Base-by-base conservation (phyloP, 1,284 basidiomycete species). In the Xanthoconium separans region DNA sequence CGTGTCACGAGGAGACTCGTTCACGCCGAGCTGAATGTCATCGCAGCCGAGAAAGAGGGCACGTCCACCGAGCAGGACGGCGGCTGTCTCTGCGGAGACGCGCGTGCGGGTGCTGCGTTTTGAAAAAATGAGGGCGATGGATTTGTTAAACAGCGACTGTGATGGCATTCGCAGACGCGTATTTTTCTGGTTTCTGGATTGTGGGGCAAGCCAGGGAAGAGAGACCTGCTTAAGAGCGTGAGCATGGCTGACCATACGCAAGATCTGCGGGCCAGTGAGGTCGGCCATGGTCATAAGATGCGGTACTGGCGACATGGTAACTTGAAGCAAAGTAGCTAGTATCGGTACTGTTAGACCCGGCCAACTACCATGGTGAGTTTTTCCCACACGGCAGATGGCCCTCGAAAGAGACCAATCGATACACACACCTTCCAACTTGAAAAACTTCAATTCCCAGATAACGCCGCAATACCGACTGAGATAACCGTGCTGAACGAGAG, bases 1-100 rank as follows among this genome's bases (percentile, higher is more conserved):
- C 0, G 91, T 87, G 75, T 99, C 97, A 47, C 89, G 79, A 18
- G 87, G 70, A 41, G 77, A 86, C 80, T 99, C 96, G 72, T 98
- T 99, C 33, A 98, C 95, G 50, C 96, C 96, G 31, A 99, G 78
- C 67, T 99, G 96, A 56, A 98, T 97, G 70, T 99, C 96, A 2
- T 89, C 85, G 41, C 77, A 77, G 3, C 95, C 93, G n/a, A 99
- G 77, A 74, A 98, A 99, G 62, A 98, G 79, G 0, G 95, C 85
- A n/a, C 88, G 85, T 4, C 95, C 96, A 27, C 94, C 95, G 0
- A 98, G 81, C 6, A 91, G 68, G 2, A 78, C 67, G 0, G 87
- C 75, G 16, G 90, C 82, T 0, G 93, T 95, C 74, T 99, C 97
- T 18, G 89, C 88, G 2, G 93, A 84, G 11, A 99, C 76, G 16